Conservation (phyloP, 257 asterid species). For the Cinchona pubescens region DNA sequence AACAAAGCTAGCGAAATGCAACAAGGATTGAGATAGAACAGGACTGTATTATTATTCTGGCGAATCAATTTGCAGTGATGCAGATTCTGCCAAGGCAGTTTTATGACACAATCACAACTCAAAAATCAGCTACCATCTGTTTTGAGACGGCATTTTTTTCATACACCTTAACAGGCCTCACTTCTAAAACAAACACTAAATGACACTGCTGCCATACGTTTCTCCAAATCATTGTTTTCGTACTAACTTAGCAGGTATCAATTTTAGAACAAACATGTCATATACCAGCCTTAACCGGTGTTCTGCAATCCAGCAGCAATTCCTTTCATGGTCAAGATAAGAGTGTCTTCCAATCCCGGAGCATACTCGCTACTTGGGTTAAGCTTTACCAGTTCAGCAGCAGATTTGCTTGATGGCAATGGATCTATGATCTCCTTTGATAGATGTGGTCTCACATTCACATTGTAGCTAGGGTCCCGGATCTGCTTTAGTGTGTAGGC, state of each 20-base stretch:
- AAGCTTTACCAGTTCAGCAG: slow-evolving; percentile 78
- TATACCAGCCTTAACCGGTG: slow-evolving; percentile 55
- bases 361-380: slow-evolving; percentile 85
- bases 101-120: not conserved
- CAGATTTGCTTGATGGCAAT: slow-evolving; percentile 46
- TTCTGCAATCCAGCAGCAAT: slow-evolving; percentile 92
- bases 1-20: not conserved
- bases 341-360: slow-evolving; percentile 87
- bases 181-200: slow-evolving; percentile 1
- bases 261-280: not conserved
- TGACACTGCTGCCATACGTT: not conserved
- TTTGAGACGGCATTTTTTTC: not conserved
- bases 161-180: slow-evolving; percentile 1
- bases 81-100: slow-evolving; percentile 3
- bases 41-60: not conserved
- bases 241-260: slow-evolving; percentile 2
- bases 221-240: not conserved
- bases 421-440: slow-evolving; percentile 64
- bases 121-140: not conserved
- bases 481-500: slow-evolving; percentile 73
- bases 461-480: slow-evolving; percentile 72
- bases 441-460: slow-evolving; percentile 58
- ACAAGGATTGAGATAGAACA: not conserved
- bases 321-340: slow-evolving; percentile 93
- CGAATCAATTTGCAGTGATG: not conserved